These are phyloP conservation scores for Penicillium oxalicum DNA, from an alignment of 2,329 filamentous ascomycete genomes.

Conservation along the genomic window DNA sequence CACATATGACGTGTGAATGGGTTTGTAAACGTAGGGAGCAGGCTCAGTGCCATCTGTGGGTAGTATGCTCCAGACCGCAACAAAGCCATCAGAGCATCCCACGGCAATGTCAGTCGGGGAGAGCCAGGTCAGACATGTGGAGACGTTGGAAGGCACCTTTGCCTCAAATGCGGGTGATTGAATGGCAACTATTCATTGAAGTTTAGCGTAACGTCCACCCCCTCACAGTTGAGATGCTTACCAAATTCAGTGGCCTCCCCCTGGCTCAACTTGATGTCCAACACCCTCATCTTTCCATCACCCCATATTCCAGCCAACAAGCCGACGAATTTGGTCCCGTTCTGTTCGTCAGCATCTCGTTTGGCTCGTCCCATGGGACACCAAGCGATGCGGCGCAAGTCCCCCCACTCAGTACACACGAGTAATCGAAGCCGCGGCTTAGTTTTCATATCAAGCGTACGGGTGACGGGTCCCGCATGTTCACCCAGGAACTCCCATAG, in stretches of 20 bases:
- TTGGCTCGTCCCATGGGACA: constrained; percentile 43
- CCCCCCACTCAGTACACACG: constrained; percentile 54
- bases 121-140: constrained; percentile 53
- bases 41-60: constrained; percentile 16
- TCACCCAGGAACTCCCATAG: constrained; percentile 52
- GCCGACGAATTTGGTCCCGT: constrained; percentile 38
- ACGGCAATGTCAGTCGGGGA: constrained; percentile 51
- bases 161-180: constrained; percentile 46
- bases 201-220: no score
- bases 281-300: constrained; percentile 52
- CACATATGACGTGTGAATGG: constrained; percentile 35
- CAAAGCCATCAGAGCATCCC: constrained; percentile 51
- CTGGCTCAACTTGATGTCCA: constrained; percentile 43
- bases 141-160: constrained; percentile 47
- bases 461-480: constrained; percentile 23
- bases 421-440: constrained; percentile 45
- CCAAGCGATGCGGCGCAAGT: constrained; percentile 52
- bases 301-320: constrained; percentile 53
- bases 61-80: constrained; percentile 49
- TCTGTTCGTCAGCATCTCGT: constrained; percentile 27
- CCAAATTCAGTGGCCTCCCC: constrained; percentile 28
- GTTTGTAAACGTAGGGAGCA: constrained; percentile 33
- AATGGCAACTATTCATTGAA: constrained; percentile 34
- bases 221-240: constrained; percentile 13
- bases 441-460: constrained; percentile 39